Evolutionary conservation across 192 early-diverging fungal genomes (phyloP).

Genomic region (Coemansia sp.): DNA sequence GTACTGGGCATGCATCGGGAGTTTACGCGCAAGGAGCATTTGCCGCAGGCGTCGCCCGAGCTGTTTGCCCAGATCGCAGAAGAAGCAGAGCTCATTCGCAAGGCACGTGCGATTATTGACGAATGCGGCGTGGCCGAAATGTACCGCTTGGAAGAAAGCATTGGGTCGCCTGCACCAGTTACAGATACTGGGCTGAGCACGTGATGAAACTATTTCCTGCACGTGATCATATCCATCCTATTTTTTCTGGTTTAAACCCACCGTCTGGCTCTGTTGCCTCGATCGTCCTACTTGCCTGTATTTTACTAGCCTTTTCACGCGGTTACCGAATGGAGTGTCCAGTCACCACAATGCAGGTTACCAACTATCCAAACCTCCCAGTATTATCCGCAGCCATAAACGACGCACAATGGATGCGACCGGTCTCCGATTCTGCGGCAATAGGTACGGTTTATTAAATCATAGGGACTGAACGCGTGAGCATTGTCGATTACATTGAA

Average conservation of each 20-base stretch:
- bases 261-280: too few relatives aligned
- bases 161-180: neutral
- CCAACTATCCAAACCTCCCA: neutral
- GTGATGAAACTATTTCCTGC: neutral
- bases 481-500: too few relatives aligned
- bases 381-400: neutral
- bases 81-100: conserved; percentile 14
- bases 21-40: conserved; percentile 25
- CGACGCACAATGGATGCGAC: conserved; percentile 4
- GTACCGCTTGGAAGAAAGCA: conserved; percentile 27
- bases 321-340: too few relatives aligned
- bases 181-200: neutral
- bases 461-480: too few relatives aligned
- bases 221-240: neutral
- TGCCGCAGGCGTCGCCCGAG: conserved; percentile 41
- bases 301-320: neutral
- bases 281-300: neutral
- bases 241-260: neutral
- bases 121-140: conserved; percentile 27
- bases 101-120: conserved; percentile 22
- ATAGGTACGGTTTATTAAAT: neutral
- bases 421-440: neutral
- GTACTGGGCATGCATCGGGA: conserved; percentile 67
- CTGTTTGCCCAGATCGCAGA: conserved; percentile 11
- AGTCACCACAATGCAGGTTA: neutral